phyloP scores from a whole-genome alignment of 441 rosid genomes.

The Manihot esculenta region DNA sequence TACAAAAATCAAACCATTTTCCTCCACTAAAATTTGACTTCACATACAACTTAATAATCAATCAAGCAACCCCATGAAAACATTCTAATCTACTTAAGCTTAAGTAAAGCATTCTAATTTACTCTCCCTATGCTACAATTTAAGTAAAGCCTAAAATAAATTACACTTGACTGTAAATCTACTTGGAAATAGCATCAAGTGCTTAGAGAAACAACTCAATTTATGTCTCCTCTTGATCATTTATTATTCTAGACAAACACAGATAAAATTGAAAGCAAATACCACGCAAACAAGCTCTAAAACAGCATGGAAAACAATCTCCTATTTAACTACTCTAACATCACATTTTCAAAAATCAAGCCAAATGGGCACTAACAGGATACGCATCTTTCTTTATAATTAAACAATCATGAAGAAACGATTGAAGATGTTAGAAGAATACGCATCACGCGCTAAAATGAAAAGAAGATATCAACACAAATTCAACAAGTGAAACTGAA shows the following conservation, averaged over 20 bases:
- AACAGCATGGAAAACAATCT: not conserved
- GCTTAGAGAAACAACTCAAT: not conserved
- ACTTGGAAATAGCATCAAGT: not conserved
- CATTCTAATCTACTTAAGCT: too few relatives aligned
- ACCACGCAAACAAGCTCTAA: not conserved
- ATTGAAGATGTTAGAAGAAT: not conserved
- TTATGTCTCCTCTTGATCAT: too few relatives aligned
- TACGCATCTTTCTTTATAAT: not conserved
- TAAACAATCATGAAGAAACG: not conserved
- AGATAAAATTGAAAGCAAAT: not conserved
- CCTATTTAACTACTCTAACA: not conserved
- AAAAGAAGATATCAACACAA: not conserved
- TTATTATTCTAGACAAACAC: too few relatives aligned
- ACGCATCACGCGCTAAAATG: not conserved
- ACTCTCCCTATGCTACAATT: not conserved
- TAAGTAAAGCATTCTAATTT: not conserved
- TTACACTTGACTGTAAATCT: not conserved
- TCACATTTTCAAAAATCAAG: not conserved
- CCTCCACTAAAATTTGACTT: too few relatives aligned
- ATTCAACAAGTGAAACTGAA: not conserved
- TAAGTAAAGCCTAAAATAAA: conserved; percentile 10
- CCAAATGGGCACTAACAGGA: not conserved
- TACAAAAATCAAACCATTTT: too few relatives aligned
- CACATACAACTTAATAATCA: too few relatives aligned
- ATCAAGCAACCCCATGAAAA: too few relatives aligned